phyloP scores from a whole-genome alignment of 768 basidiomycete genomes.

The Coprinopsis marcescibilis region DNA sequence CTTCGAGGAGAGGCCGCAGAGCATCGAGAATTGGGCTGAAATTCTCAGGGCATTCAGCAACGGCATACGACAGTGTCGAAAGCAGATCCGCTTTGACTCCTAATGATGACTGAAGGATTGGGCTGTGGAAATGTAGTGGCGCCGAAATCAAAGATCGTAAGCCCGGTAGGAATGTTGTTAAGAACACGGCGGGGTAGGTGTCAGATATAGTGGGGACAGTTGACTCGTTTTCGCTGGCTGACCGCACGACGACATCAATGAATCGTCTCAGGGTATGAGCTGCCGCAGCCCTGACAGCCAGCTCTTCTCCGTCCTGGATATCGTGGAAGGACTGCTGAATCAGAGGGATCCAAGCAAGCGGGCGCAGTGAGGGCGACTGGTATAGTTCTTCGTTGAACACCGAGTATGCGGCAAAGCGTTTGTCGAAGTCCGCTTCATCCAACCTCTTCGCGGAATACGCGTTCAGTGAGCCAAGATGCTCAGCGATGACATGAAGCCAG shows the following conservation, averaged over 20 bases:
- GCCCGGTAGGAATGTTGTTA: slow-evolving; percentile 65
- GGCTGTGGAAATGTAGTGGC: slow-evolving; percentile 3
- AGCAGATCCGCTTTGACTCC: slow-evolving; percentile 8
- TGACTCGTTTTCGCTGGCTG: not conserved
- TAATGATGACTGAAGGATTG: slow-evolving; percentile 3
- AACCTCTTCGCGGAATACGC: slow-evolving; percentile 77
- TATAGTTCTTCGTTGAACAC: slow-evolving; percentile 65
- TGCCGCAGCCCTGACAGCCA: slow-evolving; percentile 80
- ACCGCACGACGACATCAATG: slow-evolving; percentile 49
- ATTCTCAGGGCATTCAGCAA: not conserved
- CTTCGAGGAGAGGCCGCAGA: slow-evolving; percentile 70
- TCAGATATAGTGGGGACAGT: slow-evolving; percentile 17
- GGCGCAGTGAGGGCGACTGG: slow-evolving; percentile 32
- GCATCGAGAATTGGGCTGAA: slow-evolving; percentile 6
- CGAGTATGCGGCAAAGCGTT: slow-evolving; percentile 71
- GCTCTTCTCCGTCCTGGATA: slow-evolving; percentile 85
- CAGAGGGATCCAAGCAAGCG: slow-evolving; percentile 72
- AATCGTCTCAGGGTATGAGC: slow-evolving; percentile 73
- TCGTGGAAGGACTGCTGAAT: slow-evolving; percentile 79
- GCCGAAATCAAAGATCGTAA: slow-evolving; percentile 25
- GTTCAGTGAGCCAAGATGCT: slow-evolving; percentile 50
- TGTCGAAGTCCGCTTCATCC: slow-evolving; percentile 92
- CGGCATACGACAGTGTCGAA: slow-evolving; percentile 3
- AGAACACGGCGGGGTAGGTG: slow-evolving; percentile 51
- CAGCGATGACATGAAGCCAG: slow-evolving; percentile 34